These are phyloP conservation scores for Cercis canadensis DNA, from an alignment of 306 rosid genomes.

Conservation along the genomic window DNA sequence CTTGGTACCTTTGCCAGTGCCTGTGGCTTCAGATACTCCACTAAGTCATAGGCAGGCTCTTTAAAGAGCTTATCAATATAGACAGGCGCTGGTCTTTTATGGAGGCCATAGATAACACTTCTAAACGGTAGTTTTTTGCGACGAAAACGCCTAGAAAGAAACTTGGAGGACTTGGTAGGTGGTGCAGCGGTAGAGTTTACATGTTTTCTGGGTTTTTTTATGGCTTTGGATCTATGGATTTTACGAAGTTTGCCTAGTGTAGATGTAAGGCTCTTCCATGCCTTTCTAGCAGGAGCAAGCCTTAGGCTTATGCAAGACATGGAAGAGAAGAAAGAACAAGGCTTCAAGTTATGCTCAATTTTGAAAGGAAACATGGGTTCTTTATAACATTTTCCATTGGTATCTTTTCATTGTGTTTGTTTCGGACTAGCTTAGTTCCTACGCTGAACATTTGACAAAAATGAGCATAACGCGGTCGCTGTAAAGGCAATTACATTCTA, in stretches of 20 bases:
- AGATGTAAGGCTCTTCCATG: constrained; percentile 71
- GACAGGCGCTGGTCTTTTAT: constrained; percentile 48
- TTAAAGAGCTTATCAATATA: constrained; percentile 69
- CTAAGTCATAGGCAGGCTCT: constrained; percentile 43
- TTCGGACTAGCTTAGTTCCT: constrained; percentile 37
- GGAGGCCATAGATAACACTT: constrained; percentile 28
- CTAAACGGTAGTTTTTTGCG: constrained; percentile 19
- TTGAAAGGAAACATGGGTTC: background rate
- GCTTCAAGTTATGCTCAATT: constrained; percentile 7
- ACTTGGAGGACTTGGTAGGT: constrained; percentile 22
- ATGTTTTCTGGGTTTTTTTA: constrained; percentile 46
- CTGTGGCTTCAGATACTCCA: constrained; percentile 33
- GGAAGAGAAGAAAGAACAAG: constrained; percentile 8
- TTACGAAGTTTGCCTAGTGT: constrained; percentile 59
- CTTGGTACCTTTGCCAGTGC: background rate
- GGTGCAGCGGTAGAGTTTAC: background rate
- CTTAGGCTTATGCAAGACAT: constrained; percentile 57
- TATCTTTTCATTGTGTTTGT: too few species aligned
- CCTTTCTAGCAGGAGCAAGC: constrained; percentile 60
- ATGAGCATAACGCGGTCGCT: background rate
- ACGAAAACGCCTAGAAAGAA: constrained; percentile 34
- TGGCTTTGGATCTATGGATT: constrained; percentile 53
- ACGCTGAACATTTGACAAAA: constrained; percentile 42
- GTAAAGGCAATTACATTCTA: constrained; percentile 3
- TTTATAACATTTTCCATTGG: constrained; percentile 31